These are phyloP conservation scores for Pseudoturritis turrita DNA, from an alignment of 345 rosid species.

Conservation along the genomic window DNA sequence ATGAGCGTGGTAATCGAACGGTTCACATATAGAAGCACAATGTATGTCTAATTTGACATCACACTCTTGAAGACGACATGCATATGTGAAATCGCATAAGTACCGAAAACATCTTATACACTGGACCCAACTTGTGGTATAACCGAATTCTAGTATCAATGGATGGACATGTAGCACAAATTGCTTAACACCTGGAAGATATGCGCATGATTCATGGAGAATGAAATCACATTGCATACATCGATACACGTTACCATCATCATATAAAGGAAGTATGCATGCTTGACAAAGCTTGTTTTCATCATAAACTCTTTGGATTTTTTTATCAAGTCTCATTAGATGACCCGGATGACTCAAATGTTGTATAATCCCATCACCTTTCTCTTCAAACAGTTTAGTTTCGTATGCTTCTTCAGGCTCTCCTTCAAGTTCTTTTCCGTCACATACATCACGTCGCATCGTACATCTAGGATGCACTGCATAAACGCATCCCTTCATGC, in stretches of 20 bases:
- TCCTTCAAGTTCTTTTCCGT: background rate
- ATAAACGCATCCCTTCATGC: background rate
- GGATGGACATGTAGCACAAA: constrained; percentile 1
- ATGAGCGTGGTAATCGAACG: background rate
- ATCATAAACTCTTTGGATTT: background rate
- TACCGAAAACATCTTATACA: no score
- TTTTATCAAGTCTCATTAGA: background rate
- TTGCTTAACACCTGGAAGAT: background rate
- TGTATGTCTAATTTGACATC: no score
- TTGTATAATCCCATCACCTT: background rate
- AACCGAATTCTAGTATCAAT: background rate
- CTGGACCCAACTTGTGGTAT: no score
- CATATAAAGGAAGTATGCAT: background rate
- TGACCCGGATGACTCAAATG: background rate
- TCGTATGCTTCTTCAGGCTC: background rate
- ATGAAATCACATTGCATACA: constrained; percentile 11
- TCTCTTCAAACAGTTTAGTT: background rate
- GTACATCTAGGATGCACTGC: background rate
- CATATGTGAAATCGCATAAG: no score
- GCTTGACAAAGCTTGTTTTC: background rate
- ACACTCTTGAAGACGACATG: no score
- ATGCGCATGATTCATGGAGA: constrained; percentile 11
- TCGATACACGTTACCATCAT: background rate
- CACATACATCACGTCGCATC: background rate
- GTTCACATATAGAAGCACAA: background rate